phyloP scores from a whole-genome alignment of 2,329 filamentous ascomycete genomes.

The Penicillium hordei region DNA sequence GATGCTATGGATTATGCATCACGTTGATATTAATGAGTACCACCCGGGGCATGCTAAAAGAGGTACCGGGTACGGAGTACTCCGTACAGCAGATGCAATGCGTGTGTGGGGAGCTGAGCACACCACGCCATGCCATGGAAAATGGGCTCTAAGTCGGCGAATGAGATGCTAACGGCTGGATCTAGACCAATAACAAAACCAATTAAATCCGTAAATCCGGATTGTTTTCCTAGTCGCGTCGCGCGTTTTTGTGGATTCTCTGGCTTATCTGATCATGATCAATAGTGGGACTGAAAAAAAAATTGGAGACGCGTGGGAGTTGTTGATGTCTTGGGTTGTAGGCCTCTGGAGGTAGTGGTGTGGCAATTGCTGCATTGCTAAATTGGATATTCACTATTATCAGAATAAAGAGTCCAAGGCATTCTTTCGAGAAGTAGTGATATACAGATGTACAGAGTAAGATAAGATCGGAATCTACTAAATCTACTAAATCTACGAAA shows the following conservation, averaged over 20 bases:
- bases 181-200: constrained; percentile 11
- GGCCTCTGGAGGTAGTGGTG: not conserved
- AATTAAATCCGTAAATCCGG: constrained; percentile 27
- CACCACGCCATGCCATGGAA: not conserved
- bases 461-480: constrained; percentile 10
- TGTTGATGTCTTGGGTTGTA: not conserved
- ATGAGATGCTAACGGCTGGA: constrained; percentile 1
- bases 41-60: not conserved
- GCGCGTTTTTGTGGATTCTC: constrained; percentile 12
- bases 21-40: not conserved
- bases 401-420: not conserved
- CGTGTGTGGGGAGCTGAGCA: constrained; percentile 10
- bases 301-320: constrained; percentile 11
- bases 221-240: constrained; percentile 21
- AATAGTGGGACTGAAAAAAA: constrained; percentile 16
- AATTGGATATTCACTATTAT: not conserved
- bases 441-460: not conserved
- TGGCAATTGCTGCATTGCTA: not conserved
- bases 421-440: not conserved
- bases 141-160: constrained; percentile 2
- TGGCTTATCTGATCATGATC: constrained; percentile 15
- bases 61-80: not conserved
- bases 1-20: not conserved
- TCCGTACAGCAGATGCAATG: not conserved
- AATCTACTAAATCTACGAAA: not conserved